Conservation (phyloP, 2,329 filamentous ascomycete genomes). For the Raffaelea deltoideospora region DNA sequence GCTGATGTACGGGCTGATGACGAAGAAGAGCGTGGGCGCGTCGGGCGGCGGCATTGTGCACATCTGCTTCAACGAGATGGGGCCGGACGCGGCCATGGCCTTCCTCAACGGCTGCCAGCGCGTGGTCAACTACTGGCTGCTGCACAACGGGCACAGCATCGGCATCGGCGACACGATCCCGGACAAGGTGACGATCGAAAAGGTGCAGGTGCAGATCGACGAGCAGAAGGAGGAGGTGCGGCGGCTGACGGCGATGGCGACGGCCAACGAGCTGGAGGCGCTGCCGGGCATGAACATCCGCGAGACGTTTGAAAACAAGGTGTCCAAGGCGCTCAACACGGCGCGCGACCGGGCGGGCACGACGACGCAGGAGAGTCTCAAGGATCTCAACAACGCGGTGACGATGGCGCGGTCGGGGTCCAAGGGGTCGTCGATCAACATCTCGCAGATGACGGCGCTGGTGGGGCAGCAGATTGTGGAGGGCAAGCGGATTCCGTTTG, state of each 20-base stretch:
- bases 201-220: conserved; percentile 70
- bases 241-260: conserved; percentile 60
- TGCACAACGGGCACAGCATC: conserved; percentile 94
- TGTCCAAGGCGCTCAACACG: conserved; percentile 83
- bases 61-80: conserved; percentile 90
- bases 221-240: conserved; percentile 71
- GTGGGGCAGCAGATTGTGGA: conserved; percentile 98
- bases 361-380: conserved; percentile 78
- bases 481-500: conserved; percentile 96
- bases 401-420: conserved; percentile 94
- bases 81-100: conserved; percentile 68
- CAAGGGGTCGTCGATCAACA: conserved; percentile 98
- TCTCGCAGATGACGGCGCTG: conserved; percentile 97
- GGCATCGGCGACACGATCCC: conserved; percentile 98
- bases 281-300: conserved; percentile 96
- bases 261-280: conserved; percentile 77
- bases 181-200: conserved; percentile 66
- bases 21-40: conserved; percentile 90
- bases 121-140: conserved; percentile 91
- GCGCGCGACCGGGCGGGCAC: conserved; percentile 95
- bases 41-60: conserved; percentile 84
- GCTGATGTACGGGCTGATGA: conserved; percentile 77
- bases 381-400: conserved; percentile 91
- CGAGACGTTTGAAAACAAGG: conserved; percentile 95
- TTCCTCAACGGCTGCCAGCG: conserved; percentile 95